Evolutionary conservation across 257 asterid species (phyloP), one percentile per base, ranked within the genome.

Genomic region (Nicotiana attenuata): DNA sequence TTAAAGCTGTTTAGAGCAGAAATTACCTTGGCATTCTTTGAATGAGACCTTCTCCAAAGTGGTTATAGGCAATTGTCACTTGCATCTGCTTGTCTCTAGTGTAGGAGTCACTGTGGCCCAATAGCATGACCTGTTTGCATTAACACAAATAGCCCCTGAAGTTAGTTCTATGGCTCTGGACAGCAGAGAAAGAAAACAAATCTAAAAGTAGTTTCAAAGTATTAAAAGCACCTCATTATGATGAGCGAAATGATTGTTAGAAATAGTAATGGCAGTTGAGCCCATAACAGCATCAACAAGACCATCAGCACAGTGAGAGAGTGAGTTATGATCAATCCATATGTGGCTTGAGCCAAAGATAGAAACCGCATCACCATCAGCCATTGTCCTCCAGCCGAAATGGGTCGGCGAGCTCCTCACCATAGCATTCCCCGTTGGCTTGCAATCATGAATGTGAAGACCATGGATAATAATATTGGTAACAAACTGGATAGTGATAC

Each of bases 241-340:
- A 87, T 95, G 98, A 61, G 98, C 90, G 75, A 95, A 92, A 82
- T 91, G 88, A 76, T 93, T 93, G 89, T 95, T 95, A 3, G 98
- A 95, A 84, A 94, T 92, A 84, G 98, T 93, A 61, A 94, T 88
- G 6, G 97, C 95, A 24, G 97, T 94, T 81, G 98, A 94, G 10
- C 98, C 98, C 97, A 94, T 94, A 50, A 94, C 92, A 81, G 98
- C 98, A 83, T 94, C 98, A 24, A 94, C 95, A 75, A 94, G 97
- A 24, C 98, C 98, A 81, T 94, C 98, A 17, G 97, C 97, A 26
- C 98, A 94, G 66, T 92, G 90, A 38, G 97, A 92, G 29, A 94
- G 94, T 4, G 98, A 94, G 75, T 93, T 93, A 77, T 94, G 98
- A 82, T 94, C 98, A 5, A 94, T 87, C 98, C 98, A 94, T n/a